These are phyloP conservation scores for Aureobasidium melanogenum DNA, from an alignment of 2,329 filamentous ascomycete genomes.

Conservation along the genomic window DNA sequence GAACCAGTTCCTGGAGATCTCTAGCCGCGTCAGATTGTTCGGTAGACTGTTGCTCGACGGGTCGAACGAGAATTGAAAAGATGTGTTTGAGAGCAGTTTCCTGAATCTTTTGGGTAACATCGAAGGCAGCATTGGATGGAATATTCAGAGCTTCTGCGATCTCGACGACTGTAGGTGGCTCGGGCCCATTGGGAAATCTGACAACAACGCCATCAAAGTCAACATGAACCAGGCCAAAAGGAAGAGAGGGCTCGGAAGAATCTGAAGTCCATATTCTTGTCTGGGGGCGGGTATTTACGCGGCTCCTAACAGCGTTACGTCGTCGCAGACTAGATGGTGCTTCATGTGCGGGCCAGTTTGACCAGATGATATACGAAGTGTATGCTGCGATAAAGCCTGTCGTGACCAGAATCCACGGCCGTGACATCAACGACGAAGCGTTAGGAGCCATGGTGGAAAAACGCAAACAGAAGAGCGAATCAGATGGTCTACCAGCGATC, in stretches of 20 bases:
- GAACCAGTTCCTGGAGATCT: neutral
- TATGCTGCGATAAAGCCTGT: conserved; percentile 50
- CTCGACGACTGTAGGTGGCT: conserved; percentile 1
- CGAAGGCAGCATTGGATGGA: neutral
- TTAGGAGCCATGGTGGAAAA: neutral
- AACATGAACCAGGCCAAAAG: neutral
- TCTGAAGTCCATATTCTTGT: neutral
- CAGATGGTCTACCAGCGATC: neutral
- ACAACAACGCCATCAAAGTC: conserved; percentile 1
- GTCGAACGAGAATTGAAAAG: neutral
- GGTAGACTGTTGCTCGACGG: neutral
- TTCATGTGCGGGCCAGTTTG: conserved; percentile 23
- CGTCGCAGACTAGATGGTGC: conserved; percentile 42
- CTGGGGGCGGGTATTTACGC: neutral
- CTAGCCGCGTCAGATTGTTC: neutral
- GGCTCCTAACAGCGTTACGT: conserved; percentile 58
- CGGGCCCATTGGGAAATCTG: conserved; percentile 6
- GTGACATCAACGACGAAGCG: conserved; percentile 13
- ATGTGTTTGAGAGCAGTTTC: conserved; percentile 7
- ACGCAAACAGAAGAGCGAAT: neutral
- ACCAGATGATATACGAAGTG: conserved; percentile 52
- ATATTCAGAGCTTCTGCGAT: conserved; percentile 7
- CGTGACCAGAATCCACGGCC: conserved; percentile 47
- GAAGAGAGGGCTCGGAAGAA: neutral
- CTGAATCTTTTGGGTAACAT: conserved; percentile 7